Evolutionary conservation across 768 basidiomycete genomes (phyloP), one percentile per base, ranked within the genome.

Genomic region (Exsudoporus frostii): DNA sequence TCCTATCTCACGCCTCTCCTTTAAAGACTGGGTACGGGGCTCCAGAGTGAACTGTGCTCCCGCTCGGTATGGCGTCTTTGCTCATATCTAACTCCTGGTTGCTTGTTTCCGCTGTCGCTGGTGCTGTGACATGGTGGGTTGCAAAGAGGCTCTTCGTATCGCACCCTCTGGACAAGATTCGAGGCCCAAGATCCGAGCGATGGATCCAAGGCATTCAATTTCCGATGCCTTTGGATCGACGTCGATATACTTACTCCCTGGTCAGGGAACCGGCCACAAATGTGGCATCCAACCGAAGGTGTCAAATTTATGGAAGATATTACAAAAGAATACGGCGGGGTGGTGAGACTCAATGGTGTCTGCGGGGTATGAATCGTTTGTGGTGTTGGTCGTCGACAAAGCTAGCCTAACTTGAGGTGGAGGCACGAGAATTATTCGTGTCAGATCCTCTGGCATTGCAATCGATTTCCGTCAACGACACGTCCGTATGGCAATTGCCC

Each of bases 401-500:
- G 27, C 8, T 44, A 13, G 17, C 27, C 27, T 30, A 44, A 44
- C 43, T 14, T 10, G 27, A 20, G 5, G 30, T 20, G 39, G 3
- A 50, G 48, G 48, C 39, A 7, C 38, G 48, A 24, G 48, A 50
- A 33, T 33, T 50, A 13, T 41, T 50, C 24, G 39, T 50, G 7
- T 50, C 48, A 25, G 48, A 50, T 41, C 39, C 48, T 24, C n/a
- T 41, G 17, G 48, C 48, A 24, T 25, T 50, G 39, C 48, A 50
- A 14, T 50, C 48, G 20, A 50, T 50, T 19, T 48, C 48, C 10
- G n/a, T 20, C 10, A 40, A 50, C 20, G 27, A 48, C n/a, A 4
- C 30, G 4, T 50, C 48, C 19, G 48, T 50, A 30, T 50, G 48
- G 48, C 48, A 50, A n/a, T 33, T 50, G 2, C 48, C 48, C 14